Conservation (phyloP, 2,329 filamentous ascomycete genomes). For the Pseudonectria foliicola region DNA sequence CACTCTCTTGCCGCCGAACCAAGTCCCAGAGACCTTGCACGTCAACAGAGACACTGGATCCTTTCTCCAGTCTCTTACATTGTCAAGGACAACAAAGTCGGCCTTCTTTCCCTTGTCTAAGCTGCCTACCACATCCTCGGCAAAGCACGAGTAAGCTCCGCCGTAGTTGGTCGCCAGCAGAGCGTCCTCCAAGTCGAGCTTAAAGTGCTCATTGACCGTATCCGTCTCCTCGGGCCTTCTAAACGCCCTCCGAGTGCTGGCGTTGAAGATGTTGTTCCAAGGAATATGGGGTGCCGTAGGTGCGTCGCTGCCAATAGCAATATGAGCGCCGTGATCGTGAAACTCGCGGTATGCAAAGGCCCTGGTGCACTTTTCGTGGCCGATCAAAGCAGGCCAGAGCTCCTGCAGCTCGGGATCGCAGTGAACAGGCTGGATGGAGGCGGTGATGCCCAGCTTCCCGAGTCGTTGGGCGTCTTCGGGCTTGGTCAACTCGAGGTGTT, state of each 20-base stretch:
- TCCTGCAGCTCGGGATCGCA: conserved; percentile 53
- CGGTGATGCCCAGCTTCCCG: conserved; percentile 52
- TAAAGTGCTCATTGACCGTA: conserved; percentile 46
- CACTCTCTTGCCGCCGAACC: conserved; percentile 3
- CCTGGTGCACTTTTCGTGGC: conserved; percentile 43
- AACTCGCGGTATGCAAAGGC: conserved; percentile 61
- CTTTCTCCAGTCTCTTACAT: neutral
- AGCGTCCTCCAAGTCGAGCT: conserved; percentile 45
- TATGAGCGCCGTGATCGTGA: conserved; percentile 41
- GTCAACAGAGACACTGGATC: conserved; percentile 5
- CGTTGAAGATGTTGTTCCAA: conserved; percentile 51
- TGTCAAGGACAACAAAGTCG: conserved; percentile 41
- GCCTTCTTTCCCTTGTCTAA: conserved; percentile 46
- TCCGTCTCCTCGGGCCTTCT: conserved; percentile 36
- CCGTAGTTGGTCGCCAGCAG: conserved; percentile 48
- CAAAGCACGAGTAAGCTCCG: conserved; percentile 51
- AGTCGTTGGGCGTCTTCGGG: conserved; percentile 48
- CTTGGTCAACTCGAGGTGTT: conserved; percentile 55
- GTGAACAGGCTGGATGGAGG: conserved; percentile 52
- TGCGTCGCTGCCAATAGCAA: conserved; percentile 53
- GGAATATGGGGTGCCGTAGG: conserved; percentile 51
- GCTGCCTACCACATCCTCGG: conserved; percentile 46
- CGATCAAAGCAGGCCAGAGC: conserved; percentile 54
- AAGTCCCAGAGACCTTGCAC: conserved; percentile 9
- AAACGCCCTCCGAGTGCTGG: conserved; percentile 49